A percentile compares a stretch with the other conserved stretches of the same genome.
Evolutionary conservation across 805 yeast species (phyloP).

Genomic region (Starmerella stellata): DNA sequence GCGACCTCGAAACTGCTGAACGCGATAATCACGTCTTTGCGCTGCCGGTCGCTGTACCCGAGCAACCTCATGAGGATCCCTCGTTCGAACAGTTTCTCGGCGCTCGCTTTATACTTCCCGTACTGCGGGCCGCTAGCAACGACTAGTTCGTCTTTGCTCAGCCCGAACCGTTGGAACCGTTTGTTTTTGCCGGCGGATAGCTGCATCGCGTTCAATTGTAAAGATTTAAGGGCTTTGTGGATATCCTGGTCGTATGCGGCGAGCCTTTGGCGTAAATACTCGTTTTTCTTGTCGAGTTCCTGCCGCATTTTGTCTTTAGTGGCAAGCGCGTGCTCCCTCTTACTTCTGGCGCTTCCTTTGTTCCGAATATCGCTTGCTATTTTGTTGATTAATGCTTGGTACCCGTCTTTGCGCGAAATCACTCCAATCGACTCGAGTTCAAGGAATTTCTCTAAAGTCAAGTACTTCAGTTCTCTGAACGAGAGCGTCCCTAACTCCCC

Average conservation of each 20-base stretch:
- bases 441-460: constrained; percentile 54
- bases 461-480: constrained; percentile 60
- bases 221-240: constrained; percentile 32
- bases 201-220: constrained; percentile 25
- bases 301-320: constrained; percentile 30
- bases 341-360: constrained; percentile 34
- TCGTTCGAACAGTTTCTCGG: constrained; percentile 55
- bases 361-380: constrained; percentile 62
- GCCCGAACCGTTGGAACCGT: constrained; percentile 24
- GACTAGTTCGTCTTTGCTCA: background rate
- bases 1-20: constrained; percentile 62
- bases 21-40: constrained; percentile 53
- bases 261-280: constrained; percentile 27
- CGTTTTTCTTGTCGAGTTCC: constrained; percentile 31
- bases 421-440: constrained; percentile 54
- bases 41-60: constrained; percentile 32
- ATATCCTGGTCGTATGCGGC: constrained; percentile 31
- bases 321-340: constrained; percentile 28
- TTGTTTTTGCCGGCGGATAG: constrained; percentile 12
- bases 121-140: constrained; percentile 32
- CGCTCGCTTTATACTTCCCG: constrained; percentile 62
- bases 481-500: constrained; percentile 21
- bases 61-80: constrained; percentile 44
- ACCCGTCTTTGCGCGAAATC: constrained; percentile 48
- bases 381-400: constrained; percentile 63